Base-by-base conservation (phyloP, 148 eudicot genomes). In the Agrostemma githago region DNA sequence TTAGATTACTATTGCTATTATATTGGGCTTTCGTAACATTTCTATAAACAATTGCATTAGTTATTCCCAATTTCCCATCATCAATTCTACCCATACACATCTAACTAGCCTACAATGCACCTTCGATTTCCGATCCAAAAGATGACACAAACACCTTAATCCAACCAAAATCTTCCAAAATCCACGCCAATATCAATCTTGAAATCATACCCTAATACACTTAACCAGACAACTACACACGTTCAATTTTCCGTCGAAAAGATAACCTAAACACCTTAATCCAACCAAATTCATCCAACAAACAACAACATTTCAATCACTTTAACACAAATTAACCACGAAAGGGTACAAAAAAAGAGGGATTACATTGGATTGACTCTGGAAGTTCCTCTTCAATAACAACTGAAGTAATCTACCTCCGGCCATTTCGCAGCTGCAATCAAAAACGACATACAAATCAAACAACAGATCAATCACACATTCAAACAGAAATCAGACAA, bases 351-450 rank as follows among this genome's bases (percentile, higher is more conserved):
- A 2, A 6, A 2, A n/a, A 65, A 11, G 21, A 54, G 41, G 42
- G 8, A 84, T 84, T 83, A 89, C 93, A 74, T 71, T 70, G 75
- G 84, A 84, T 68, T 83, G 87, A 70, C 84, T 83, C 14, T 80
- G 85, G 48, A 85, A 75, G 38, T 84, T 87, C 80, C 79, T 86
- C 75, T 72, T 86, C 78, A 91, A 74, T 63, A 89, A 82, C 69
- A 79, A 88, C 57, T 86, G 86, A 72, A 89, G 78, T 53, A 86
- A 83, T 86, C 91, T 84, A 76, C 87, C 90, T 77, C 86, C 89
- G 72, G 85, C 88, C 96, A 90, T 90, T 66, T 79, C 63, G 70
- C 77, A 79, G 70, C 82, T 79, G 74, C 60, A 46, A 15, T 16
- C 39, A 56, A 74, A 75, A 66, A 40, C 72, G 51, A 48, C 41